Conservation (phyloP, 495 filamentous ascomycete genomes). For the Neurospora tetraspora region DNA sequence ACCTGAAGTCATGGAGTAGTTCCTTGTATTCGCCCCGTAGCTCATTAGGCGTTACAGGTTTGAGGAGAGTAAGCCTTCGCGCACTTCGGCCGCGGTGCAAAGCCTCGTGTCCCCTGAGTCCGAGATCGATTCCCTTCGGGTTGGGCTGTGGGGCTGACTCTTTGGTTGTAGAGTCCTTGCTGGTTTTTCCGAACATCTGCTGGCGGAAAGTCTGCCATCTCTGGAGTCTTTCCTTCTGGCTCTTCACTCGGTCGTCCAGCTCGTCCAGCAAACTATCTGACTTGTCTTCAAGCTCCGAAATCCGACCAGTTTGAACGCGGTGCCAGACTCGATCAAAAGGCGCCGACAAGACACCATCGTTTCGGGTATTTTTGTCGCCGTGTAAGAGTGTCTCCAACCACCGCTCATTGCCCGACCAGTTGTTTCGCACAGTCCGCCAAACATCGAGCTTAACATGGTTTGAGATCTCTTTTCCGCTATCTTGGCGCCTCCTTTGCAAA, state of each 20-base stretch:
- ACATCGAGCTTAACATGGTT: constrained; percentile 31
- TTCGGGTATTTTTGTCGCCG: constrained; percentile 48
- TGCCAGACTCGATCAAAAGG: constrained; percentile 60
- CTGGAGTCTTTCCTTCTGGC: constrained; percentile 53
- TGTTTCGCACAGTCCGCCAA: constrained; percentile 47
- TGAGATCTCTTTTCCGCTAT: constrained; percentile 17
- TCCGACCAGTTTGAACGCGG: constrained; percentile 43
- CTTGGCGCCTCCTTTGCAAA: constrained; percentile 1
- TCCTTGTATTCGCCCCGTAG: constrained; percentile 33
- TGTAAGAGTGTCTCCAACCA: constrained; percentile 59
- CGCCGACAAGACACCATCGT: constrained; percentile 52
- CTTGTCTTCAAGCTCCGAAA: constrained; percentile 39
- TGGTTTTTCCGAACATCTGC: constrained; percentile 32
- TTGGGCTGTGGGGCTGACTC: constrained; percentile 13
- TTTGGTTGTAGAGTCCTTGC: constrained; percentile 6
- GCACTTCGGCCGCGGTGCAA: constrained; percentile 22
- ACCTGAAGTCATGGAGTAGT: constrained; percentile 30
- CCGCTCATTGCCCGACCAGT: constrained; percentile 64
- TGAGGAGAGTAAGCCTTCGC: constrained; percentile 14
- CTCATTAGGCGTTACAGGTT: background rate
- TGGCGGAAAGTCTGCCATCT: constrained; percentile 63
- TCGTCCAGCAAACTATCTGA: constrained; percentile 46
- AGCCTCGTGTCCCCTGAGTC: constrained; percentile 38
- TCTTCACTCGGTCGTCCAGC: constrained; percentile 48
- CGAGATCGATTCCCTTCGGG: constrained; percentile 34